A percentile compares a stretch with the other conserved stretches of the same genome.
Conservation (phyloP, 1,284 basidiomycete genomes). For the Anthracocystis walkeri region DNA sequence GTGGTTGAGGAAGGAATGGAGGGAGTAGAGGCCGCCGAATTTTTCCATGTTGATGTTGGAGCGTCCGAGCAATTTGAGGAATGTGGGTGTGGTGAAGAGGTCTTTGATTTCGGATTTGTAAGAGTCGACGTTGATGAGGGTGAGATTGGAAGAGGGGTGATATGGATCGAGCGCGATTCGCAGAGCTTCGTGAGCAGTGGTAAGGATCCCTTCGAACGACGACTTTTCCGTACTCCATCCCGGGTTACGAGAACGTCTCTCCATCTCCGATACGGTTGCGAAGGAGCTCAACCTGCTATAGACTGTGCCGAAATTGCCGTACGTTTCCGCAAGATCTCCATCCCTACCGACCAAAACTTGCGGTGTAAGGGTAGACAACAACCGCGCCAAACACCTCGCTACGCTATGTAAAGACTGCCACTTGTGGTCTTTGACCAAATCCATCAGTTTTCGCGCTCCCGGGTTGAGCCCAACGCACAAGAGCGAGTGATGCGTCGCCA, state of each 20-base stretch:
- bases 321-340: conserved; percentile 11
- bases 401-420: conserved; percentile 49
- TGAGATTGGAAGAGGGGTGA: conserved; percentile 71
- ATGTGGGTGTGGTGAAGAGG: conserved; percentile 80
- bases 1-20: conserved; percentile 90
- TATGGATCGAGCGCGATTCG: conserved; percentile 55
- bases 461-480: conserved; percentile 82
- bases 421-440: conserved; percentile 53
- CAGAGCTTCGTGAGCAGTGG: conserved; percentile 34
- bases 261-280: conserved; percentile 61
- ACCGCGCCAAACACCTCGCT: conserved; percentile 23
- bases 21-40: conserved; percentile 84
- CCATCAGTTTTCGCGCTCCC: conserved; percentile 71
- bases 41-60: conserved; percentile 88
- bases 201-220: conserved; percentile 40
- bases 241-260: conserved; percentile 59
- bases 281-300: conserved; percentile 50
- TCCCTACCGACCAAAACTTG: not conserved
- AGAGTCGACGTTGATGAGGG: conserved; percentile 54
- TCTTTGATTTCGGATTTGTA: conserved; percentile 74
- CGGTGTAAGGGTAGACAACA: conserved; percentile 20
- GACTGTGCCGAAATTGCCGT: conserved; percentile 45
- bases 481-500: conserved; percentile 76
- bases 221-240: conserved; percentile 57
- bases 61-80: conserved; percentile 80